phyloP scores from a whole-genome alignment of 441 rosid genomes.

The Cnidoscolus chayamansa region DNA sequence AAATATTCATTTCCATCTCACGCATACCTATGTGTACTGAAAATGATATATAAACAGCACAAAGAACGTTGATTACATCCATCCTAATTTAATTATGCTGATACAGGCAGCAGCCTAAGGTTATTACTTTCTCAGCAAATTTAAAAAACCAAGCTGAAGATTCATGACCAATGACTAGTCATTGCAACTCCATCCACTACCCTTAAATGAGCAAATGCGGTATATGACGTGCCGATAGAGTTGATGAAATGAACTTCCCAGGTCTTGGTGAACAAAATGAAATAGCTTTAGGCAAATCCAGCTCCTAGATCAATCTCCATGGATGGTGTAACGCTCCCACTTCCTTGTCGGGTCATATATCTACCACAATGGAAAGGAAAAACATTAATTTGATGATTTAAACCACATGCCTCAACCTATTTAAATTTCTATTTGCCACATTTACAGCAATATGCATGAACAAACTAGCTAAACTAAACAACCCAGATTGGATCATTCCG shows the following conservation, averaged over 20 bases:
- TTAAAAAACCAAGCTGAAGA: neutral
- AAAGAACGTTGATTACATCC: no score
- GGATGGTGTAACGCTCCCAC: conserved; percentile 97
- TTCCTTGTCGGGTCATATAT: conserved; percentile 85
- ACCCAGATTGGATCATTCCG: neutral
- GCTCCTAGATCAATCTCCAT: conserved; percentile 59
- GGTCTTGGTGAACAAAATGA: neutral
- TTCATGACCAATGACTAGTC: neutral
- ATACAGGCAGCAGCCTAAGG: neutral
- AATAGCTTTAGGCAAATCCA: no score
- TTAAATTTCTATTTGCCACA: neutral
- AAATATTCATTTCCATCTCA: no score
- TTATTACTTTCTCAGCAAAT: no score
- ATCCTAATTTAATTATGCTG: neutral
- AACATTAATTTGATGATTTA: neutral
- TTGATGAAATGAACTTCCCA: neutral
- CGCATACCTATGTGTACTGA: no score
- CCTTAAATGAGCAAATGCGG: neutral
- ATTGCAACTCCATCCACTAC: neutral
- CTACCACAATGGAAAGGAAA: conserved; percentile 31
- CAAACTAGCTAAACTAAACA: neutral
- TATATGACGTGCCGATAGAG: neutral
- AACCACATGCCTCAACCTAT: neutral
- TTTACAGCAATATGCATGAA: neutral
- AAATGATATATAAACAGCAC: no score